Base-by-base conservation (phyloP, 2,329 filamentous ascomycete species). In the Diaporthe sp. region DNA sequence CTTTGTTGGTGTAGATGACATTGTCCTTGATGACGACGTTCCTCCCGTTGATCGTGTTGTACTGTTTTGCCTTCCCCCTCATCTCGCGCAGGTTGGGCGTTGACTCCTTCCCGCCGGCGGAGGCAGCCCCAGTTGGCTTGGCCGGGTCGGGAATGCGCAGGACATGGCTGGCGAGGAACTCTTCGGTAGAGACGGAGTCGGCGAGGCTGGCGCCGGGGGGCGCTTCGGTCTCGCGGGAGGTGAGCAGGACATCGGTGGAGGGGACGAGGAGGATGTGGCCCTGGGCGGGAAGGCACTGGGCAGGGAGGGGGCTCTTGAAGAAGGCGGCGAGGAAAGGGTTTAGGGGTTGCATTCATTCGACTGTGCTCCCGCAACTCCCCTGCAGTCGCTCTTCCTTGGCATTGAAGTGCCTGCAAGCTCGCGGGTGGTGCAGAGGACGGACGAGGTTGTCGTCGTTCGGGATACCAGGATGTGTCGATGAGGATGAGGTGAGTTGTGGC, bases 241-340 rank as follows among this genome's bases (percentile, higher is more conserved):
- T 94, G 81, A 98, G 91, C 82, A 99, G 92, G 79, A 95, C 93
- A 86, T 98, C 96, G 82, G 96, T 98, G 72, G 94, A 94, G 62
- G 97, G 97, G 51, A 98, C 96, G 70, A 99, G 93, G 74, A 99
- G 91, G 81, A 99, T 92, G 88, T 98, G 95, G 84, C 98, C 95
- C 85, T 97, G 94, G 78, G 95, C 91, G 73, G 97, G 96, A 78
- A 93, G 92, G 89, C 97, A 98, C 92, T 98, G 96, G 81, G 94
- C 89, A 80, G 94, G 94, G 83, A 98, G 91, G 85, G 95, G 92
- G 91, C 95, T 98, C 89, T 95, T 95, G 91, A 98, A 98, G 92
- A 99, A 98, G 90, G 96, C 95, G 89, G 94, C 93, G 86, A 99
- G 91, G 87, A 98, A 98, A 85, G 97, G 97, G 88, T 99, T 99